A percentile compares a stretch with the other conserved stretches of the same genome.
Conservation (phyloP, 306 rosid genomes). For the Myrica gale region DNA sequence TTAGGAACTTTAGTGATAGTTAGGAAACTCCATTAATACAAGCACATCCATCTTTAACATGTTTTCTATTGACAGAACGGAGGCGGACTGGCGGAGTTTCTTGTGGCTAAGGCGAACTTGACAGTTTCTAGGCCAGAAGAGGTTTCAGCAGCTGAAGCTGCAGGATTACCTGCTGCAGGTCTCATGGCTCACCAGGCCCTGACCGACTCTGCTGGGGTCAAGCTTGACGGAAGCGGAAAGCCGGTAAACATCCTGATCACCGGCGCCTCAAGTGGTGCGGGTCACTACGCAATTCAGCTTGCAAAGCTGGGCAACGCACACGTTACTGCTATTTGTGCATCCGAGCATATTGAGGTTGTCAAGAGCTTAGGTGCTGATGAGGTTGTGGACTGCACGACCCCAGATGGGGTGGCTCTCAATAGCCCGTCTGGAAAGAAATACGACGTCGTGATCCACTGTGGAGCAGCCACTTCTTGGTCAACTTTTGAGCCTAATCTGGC, state of each 20-base stretch:
- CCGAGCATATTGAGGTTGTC: constrained; percentile 57
- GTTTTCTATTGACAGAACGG: not conserved
- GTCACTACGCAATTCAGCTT: constrained; percentile 62
- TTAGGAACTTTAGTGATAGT: no score
- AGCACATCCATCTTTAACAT: no score
- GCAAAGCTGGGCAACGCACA: constrained; percentile 60
- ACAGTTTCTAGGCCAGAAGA: constrained; percentile 50
- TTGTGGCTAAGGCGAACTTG: constrained; percentile 41
- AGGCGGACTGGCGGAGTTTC: constrained; percentile 70
- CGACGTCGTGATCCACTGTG: constrained; percentile 52
- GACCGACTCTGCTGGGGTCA: constrained; percentile 56
- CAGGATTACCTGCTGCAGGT: constrained; percentile 60
- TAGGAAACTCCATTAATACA: no score
- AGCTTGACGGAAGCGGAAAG: constrained; percentile 55
- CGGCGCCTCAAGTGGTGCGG: constrained; percentile 63
- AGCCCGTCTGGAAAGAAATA: constrained; percentile 69
- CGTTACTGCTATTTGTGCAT: constrained; percentile 72
- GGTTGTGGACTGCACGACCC: constrained; percentile 66
- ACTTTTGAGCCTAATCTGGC: constrained; percentile 51
- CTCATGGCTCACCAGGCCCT: constrained; percentile 69
- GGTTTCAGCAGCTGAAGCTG: constrained; percentile 59
- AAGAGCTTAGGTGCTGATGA: constrained; percentile 70
- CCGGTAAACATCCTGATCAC: constrained; percentile 52
- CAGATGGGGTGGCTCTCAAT: constrained; percentile 53
- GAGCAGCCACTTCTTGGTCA: constrained; percentile 61